phyloP scores from a whole-genome alignment of 176 grass and related monocot genomes.

The Lolium rigidum region DNA sequence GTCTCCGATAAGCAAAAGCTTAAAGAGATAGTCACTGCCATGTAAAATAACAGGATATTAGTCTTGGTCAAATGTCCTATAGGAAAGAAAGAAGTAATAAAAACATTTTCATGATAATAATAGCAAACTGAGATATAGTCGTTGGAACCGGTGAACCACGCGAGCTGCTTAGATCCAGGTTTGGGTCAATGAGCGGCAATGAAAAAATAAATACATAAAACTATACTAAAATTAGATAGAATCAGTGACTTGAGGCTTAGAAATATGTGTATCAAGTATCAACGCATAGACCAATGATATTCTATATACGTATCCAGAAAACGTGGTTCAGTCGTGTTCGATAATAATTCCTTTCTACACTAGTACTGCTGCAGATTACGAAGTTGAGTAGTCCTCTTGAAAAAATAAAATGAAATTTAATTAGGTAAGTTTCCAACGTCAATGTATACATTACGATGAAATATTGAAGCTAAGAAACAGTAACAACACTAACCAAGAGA shows the following conservation, averaged over 20 bases:
- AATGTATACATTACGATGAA: neutral
- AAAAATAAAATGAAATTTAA: neutral
- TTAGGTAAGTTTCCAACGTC: neutral
- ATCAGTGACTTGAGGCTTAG: neutral
- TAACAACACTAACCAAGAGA: conserved; percentile 1
- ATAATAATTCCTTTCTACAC: neutral
- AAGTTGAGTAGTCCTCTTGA: neutral
- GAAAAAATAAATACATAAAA: neutral
- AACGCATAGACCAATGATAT: neutral
- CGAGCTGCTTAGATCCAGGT: neutral
- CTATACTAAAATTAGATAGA: conserved; percentile 3
- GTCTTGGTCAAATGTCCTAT: neutral
- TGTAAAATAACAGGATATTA: conserved; percentile 31
- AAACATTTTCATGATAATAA: neutral
- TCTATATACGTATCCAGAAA: neutral
- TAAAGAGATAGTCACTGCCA: conserved; percentile 77
- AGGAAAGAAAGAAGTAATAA: neutral
- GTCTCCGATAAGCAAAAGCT: conserved; percentile 81
- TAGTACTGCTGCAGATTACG: neutral
- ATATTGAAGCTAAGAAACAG: conserved; percentile 1
- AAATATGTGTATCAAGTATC: neutral
- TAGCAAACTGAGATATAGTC: neutral
- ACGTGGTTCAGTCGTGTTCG: neutral
- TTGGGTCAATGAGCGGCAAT: neutral
- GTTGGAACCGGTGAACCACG: too few species aligned